Percentiles rank a stretch among this genome's conserved stretches.
Conservation (phyloP, 2,329 filamentous ascomycete genomes). For the Teratosphaeriaceae sp. region DNA sequence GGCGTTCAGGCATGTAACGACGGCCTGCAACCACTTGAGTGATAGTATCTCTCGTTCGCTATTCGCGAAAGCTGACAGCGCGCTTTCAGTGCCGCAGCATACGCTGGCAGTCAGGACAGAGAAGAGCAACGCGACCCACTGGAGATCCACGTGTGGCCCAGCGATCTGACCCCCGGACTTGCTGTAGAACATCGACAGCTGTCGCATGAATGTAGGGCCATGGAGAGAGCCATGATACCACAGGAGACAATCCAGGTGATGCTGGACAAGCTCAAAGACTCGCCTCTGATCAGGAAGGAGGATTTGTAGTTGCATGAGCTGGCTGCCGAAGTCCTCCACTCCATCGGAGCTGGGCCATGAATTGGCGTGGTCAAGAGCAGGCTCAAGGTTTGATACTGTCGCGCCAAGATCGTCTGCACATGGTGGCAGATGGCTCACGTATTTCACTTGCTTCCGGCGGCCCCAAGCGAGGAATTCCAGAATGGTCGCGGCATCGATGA, state of each 20-base stretch:
- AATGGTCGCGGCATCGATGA: constrained; percentile 8
- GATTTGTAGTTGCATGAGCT: constrained; percentile 3
- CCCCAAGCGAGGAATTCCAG: constrained; percentile 12
- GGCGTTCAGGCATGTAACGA: constrained; percentile 5
- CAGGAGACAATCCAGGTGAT: constrained; percentile 9
- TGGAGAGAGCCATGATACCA: constrained; percentile 11
- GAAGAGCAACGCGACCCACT: constrained; percentile 9
- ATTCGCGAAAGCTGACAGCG: constrained; percentile 2
- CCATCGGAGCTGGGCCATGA: not conserved
- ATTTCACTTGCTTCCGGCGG: constrained; percentile 8
- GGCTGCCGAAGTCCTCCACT: not conserved
- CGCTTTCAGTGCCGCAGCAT: constrained; percentile 5
- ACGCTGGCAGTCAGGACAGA: constrained; percentile 7
- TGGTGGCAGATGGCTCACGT: constrained; percentile 3
- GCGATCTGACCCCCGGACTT: not conserved
- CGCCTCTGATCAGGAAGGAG: constrained; percentile 5
- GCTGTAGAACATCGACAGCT: constrained; percentile 4
- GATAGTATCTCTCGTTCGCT: constrained; percentile 5
- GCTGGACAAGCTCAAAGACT: constrained; percentile 5
- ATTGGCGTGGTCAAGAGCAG: no score
- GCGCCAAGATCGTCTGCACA: not conserved
- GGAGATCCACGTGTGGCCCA: constrained; percentile 6
- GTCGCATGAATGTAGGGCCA: constrained; percentile 4
- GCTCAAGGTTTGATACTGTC: no score
- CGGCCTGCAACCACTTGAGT: constrained; percentile 7